Conservation (phyloP, 176 grass and related monocot species). For the Urochloa ruziziensis region DNA sequence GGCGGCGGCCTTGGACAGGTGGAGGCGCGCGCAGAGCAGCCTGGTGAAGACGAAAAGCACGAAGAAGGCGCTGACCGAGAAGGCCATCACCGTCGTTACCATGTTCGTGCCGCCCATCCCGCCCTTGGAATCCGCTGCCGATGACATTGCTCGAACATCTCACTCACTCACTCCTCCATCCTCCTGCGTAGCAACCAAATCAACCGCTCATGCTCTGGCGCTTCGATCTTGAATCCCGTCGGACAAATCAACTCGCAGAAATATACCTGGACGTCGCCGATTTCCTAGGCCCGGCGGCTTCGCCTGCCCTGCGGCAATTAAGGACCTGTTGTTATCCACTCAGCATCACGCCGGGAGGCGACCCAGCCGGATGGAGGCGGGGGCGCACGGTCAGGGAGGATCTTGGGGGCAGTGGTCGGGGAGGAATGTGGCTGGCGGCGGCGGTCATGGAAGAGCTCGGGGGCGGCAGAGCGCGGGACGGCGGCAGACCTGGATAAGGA, state of each 20-base stretch:
- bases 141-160: conserved; percentile 29
- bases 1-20: conserved; percentile 30
- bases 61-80: conserved; percentile 77
- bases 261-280: not conserved
- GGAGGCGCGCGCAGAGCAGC: conserved; percentile 68
- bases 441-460: too few species aligned
- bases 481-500: too few species aligned
- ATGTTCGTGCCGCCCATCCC: conserved; percentile 44
- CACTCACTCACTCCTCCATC: too few species aligned
- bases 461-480: too few species aligned
- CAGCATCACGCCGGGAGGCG: too few species aligned
- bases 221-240: not conserved
- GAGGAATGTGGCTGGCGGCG: too few species aligned
- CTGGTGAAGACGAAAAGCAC: conserved; percentile 77
- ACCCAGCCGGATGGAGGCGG: too few species aligned
- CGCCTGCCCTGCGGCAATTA: not conserved
- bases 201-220: not conserved
- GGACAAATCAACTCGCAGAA: not conserved
- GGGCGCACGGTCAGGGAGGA: too few species aligned
- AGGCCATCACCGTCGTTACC: conserved; percentile 75
- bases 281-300: not conserved
- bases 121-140: conserved; percentile 10
- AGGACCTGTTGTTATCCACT: not conserved
- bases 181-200: not conserved
- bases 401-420: too few species aligned